phyloP scores from a whole-genome alignment of 331 rosid genomes.

The Rhamnella rubrinervis region DNA sequence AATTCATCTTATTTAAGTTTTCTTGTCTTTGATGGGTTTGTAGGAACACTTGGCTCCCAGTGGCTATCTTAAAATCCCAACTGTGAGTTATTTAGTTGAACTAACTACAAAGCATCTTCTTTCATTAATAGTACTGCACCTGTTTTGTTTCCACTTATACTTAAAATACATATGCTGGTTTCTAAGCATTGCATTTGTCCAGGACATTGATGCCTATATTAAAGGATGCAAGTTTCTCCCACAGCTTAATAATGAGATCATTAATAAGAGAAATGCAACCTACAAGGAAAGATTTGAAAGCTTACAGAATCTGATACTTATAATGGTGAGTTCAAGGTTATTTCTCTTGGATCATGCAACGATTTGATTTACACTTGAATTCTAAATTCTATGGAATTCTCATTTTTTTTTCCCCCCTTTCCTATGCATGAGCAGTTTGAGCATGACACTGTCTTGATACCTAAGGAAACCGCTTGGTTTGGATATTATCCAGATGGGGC shows the following conservation, averaged over 20 bases:
- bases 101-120: no score
- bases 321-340: slow-evolving; percentile 58
- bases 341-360: slow-evolving; percentile 2
- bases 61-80: slow-evolving; percentile 74
- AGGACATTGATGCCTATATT: slow-evolving; percentile 60
- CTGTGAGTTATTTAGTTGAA: slow-evolving; percentile 41
- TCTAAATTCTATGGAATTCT: background rate
- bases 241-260: slow-evolving; percentile 68
- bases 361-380: background rate
- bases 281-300: slow-evolving; percentile 71
- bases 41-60: slow-evolving; percentile 80
- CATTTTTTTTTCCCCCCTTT: background rate
- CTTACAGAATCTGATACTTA: slow-evolving; percentile 61
- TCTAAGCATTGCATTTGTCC: slow-evolving; percentile 10
- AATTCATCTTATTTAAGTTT: background rate
- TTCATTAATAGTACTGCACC: no score
- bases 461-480: slow-evolving; percentile 81
- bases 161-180: background rate
- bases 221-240: slow-evolving; percentile 75
- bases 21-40: slow-evolving; percentile 26
- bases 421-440: slow-evolving; percentile 46
- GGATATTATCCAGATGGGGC: slow-evolving; percentile 73
- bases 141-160: background rate
- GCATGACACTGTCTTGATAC: slow-evolving; percentile 56
- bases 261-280: slow-evolving; percentile 46